phyloP scores from a whole-genome alignment of 371 early-diverging fungal genomes.

The Mortierella sp. region DNA sequence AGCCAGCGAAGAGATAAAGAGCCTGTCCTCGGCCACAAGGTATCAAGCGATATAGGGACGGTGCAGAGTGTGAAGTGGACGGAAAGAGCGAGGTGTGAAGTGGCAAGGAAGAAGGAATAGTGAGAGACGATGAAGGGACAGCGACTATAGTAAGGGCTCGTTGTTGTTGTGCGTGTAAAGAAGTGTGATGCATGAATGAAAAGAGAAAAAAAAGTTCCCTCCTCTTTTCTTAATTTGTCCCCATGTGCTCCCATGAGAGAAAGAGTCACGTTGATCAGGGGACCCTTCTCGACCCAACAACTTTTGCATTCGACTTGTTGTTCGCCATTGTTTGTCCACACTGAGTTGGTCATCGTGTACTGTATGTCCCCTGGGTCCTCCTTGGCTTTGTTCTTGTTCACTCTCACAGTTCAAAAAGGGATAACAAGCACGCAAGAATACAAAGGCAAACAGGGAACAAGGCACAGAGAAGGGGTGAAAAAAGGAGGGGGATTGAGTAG shows the following conservation, averaged over 20 bases:
- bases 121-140: neutral
- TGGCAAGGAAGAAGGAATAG: neutral
- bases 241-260: neutral
- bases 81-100: neutral
- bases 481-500: neutral
- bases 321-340: neutral
- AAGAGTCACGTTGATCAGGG: slow-evolving; percentile 13
- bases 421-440: neutral
- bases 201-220: neutral
- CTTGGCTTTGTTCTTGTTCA: neutral
- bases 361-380: neutral
- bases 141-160: neutral
- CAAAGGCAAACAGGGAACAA: neutral
- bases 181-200: neutral
- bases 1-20: neutral
- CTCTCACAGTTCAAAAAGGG: neutral
- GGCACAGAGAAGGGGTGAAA: neutral
- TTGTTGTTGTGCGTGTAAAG: neutral
- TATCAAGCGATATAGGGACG: neutral
- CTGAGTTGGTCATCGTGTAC: neutral
- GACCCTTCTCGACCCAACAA: neutral
- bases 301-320: neutral
- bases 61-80: neutral
- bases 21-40: neutral
- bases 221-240: neutral